Base-by-base conservation (phyloP, 306 rosid species). In the Glycine soja region DNA sequence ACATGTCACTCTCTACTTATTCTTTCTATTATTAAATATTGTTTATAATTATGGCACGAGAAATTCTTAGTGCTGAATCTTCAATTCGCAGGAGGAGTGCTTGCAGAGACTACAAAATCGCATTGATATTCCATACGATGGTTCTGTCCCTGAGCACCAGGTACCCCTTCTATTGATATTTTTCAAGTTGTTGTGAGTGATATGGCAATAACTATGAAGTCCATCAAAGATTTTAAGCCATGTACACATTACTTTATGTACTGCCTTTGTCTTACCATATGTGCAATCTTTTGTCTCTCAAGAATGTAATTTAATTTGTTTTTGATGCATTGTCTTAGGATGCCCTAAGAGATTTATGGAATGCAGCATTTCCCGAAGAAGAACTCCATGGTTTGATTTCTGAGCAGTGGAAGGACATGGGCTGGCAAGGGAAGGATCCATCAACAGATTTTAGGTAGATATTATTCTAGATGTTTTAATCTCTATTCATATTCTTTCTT, bases 351-450 rank as follows among this genome's bases (percentile, higher is more conserved):
- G 92, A 97, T 83, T 85, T 95, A 78, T 95, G 99, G 99, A 89
- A 79, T 80, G 86, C 85, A 63, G 78, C 99, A 75, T 95, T 88
- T 88, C 99, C 99, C 32, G 98, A 93, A 78, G 97, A 95, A 89
- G 92, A 95, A 81, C 98, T 95, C 40, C 74, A 16, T 70, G 97
- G 97, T 74, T 81, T 95, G 81, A 93, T 95, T 85, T 93, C 99
- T 63, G 99, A 95, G 77, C 99, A 95, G 81, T 95, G 99, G 99
- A 95, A 95, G 86, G 99, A 95, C 82, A 95, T 95, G 99, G 99
- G 99, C 59, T 95, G 99, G 99, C 99, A 95, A 88, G 99, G 99
- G 76, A 95, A 95, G 88, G 99, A 95, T 84, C 99, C 99, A 61
- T 93, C 99, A 73, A 95, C 99, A 62, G 99, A 95, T 87, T 95